Base-by-base conservation (phyloP, 371 early-diverging fungal genomes). In the Mortierella sp. region DNA sequence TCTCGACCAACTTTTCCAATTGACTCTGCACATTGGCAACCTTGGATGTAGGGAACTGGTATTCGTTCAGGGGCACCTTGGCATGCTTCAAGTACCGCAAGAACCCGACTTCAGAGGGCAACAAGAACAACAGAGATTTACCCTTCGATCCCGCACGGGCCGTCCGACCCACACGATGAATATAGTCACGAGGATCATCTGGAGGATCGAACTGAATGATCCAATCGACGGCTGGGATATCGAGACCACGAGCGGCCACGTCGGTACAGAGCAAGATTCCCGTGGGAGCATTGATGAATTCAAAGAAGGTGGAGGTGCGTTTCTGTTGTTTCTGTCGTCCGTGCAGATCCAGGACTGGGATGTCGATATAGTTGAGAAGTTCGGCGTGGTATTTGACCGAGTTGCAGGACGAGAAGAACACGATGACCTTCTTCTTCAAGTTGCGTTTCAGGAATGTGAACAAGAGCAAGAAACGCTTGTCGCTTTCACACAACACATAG, bases 171-270 rank as follows among this genome's bases (percentile, higher is more conserved):
- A 98, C 98, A 70, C 99, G 92, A 79, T 99, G 99, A 67, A 98
- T 97, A 80, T 99, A 99, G 74, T 98, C 97, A 80, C 91, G 90
- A 55, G 95, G 95, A 84, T 96, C 98, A 92, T 96, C 95, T 70
- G 99, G 99, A 19, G 98, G 95, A 82, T 99, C 99, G 80, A 90
- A 99, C 81, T 99, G 99, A 63, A 99, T 92, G 67, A 99, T 96
- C 94, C 96, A 95, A 78, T 98, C 98, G 17, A 99, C 98, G 14
- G 93, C 90, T 31, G 98, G 96, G 67, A 99, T 96, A 83, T 99
- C 99, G 29, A 99, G 83, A 1, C 99, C 99, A 82, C 99, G 89
- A 5, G 99, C 98, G 27, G 98, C 99, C 28, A 99, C 96, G 78
- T 99, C 98, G 39, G 99, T 99, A 81, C 98, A 97, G 64, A 98